Conservation (phyloP, 2,329 filamentous ascomycete species). For the Fusarium zealandicum region DNA sequence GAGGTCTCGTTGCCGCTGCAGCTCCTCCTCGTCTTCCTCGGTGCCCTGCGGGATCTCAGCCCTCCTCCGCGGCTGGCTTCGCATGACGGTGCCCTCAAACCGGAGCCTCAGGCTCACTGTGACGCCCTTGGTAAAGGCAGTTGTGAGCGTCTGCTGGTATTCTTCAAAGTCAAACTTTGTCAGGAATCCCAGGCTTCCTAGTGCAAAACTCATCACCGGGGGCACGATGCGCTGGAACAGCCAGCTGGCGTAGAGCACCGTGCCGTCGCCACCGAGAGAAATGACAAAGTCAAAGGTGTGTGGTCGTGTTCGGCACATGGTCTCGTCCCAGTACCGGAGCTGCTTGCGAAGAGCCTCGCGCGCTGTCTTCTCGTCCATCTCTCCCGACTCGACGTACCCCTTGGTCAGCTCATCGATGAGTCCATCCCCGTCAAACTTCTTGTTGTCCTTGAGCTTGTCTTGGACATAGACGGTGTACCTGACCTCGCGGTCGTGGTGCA, state of each 20-base stretch:
- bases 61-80: conserved; percentile 64
- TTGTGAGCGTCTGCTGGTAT: conserved; percentile 72
- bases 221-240: conserved; percentile 95
- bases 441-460: conserved; percentile 73
- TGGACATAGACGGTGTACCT: conserved; percentile 85
- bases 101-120: conserved; percentile 86
- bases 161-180: conserved; percentile 94
- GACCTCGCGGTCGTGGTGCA: conserved; percentile 71
- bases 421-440: conserved; percentile 75
- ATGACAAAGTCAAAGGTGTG: conserved; percentile 94
- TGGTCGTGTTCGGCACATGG: conserved; percentile 78
- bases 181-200: conserved; percentile 92
- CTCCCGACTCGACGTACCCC: conserved; percentile 50
- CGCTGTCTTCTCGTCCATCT: conserved; percentile 46
- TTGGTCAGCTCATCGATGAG: conserved; percentile 68
- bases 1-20: conserved; percentile 65
- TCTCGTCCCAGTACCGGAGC: conserved; percentile 82
- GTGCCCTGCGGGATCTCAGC: conserved; percentile 32
- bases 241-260: conserved; percentile 95
- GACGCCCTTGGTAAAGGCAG: conserved; percentile 81
- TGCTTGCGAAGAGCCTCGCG: conserved; percentile 55
- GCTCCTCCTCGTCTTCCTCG: conserved; percentile 49
- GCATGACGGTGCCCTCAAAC: conserved; percentile 95
- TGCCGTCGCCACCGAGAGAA: conserved; percentile 94
- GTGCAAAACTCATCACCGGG: conserved; percentile 87